A percentile compares a stretch with the other conserved stretches of the same genome.
These are phyloP conservation scores for Amaranthus hypochondriacus DNA, from an alignment of 148 eudicot species.

Conservation along the genomic window DNA sequence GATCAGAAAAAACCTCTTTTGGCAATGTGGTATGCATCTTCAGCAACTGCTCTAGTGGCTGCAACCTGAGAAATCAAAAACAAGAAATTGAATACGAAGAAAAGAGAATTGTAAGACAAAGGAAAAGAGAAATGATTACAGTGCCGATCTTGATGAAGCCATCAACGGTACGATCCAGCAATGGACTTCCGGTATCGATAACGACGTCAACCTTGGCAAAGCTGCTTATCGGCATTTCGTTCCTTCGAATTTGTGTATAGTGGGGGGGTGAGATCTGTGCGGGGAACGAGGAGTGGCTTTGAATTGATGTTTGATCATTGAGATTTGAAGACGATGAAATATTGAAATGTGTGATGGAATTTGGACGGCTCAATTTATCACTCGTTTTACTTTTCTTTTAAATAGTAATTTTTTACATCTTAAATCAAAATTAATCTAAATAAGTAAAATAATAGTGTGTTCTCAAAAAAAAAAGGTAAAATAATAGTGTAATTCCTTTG, in stretches of 20 bases:
- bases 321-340: background rate
- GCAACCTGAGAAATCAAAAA: conserved; percentile 54
- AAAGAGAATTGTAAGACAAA: background rate
- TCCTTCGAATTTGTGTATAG: background rate
- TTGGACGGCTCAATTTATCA: background rate
- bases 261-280: background rate
- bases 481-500: no score
- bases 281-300: background rate
- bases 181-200: conserved; percentile 64
- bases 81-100: background rate
- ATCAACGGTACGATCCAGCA: conserved; percentile 72
- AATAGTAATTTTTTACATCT: no score
- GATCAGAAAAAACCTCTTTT: conserved; percentile 36
- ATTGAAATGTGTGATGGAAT: conserved; percentile 17
- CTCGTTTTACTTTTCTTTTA: no score
- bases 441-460: no score
- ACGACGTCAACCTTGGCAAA: conserved; percentile 46
- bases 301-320: background rate
- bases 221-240: conserved; percentile 46
- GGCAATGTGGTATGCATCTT: conserved; percentile 58
- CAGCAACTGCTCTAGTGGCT: conserved; percentile 55
- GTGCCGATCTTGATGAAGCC: conserved; percentile 88
- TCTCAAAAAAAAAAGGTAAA: no score
- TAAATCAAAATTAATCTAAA: no score
- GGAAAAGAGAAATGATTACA: conserved; percentile 23